A percentile compares a stretch with the other conserved stretches of the same genome.
These are phyloP conservation scores for Kodamaea lidongshanica DNA, from an alignment of 805 yeast genomes.

Conservation along the genomic window DNA sequence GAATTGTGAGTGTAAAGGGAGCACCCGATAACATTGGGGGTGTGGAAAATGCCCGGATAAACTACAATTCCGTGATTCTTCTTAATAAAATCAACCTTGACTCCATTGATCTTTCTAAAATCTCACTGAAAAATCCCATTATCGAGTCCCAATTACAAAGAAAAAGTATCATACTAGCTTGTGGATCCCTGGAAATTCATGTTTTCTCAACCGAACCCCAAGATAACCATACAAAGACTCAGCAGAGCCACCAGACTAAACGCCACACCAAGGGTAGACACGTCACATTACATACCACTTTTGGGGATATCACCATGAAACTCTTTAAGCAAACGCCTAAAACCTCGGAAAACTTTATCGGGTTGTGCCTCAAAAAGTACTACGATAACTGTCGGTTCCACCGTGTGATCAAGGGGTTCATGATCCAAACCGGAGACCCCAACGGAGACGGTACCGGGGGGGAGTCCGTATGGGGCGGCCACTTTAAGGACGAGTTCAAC, in stretches of 20 bases:
- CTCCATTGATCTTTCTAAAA: slow-evolving; percentile 10
- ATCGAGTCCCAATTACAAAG: slow-evolving; percentile 12
- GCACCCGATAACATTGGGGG: slow-evolving; percentile 6
- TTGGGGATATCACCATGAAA: slow-evolving; percentile 37
- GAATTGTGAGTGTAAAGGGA: too few species aligned
- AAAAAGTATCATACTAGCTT: slow-evolving; percentile 4
- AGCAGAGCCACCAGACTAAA: too few species aligned
- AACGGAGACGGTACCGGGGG: slow-evolving; percentile 23
- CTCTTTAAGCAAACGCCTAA: slow-evolving; percentile 33
- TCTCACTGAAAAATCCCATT: slow-evolving; percentile 15
- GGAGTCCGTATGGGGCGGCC: slow-evolving; percentile 22
- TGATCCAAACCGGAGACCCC: slow-evolving; percentile 25
- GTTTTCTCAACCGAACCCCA: too few species aligned
- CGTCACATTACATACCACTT: slow-evolving; percentile 27
- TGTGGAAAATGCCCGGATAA: neutral
- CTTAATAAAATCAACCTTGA: slow-evolving; percentile 10
- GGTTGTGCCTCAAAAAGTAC: slow-evolving; percentile 29
- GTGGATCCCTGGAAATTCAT: neutral
- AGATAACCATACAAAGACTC: too few species aligned
- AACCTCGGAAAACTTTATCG: slow-evolving; percentile 37
- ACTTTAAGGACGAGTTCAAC: slow-evolving; percentile 24
- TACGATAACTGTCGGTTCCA: slow-evolving; percentile 32
- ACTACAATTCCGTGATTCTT: slow-evolving; percentile 8
- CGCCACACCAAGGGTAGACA: slow-evolving; percentile 1
- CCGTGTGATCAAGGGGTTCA: slow-evolving; percentile 19